These are phyloP conservation scores for Dactylis glomerata DNA, from an alignment of 176 grass and related monocot genomes.

Conservation along the genomic window DNA sequence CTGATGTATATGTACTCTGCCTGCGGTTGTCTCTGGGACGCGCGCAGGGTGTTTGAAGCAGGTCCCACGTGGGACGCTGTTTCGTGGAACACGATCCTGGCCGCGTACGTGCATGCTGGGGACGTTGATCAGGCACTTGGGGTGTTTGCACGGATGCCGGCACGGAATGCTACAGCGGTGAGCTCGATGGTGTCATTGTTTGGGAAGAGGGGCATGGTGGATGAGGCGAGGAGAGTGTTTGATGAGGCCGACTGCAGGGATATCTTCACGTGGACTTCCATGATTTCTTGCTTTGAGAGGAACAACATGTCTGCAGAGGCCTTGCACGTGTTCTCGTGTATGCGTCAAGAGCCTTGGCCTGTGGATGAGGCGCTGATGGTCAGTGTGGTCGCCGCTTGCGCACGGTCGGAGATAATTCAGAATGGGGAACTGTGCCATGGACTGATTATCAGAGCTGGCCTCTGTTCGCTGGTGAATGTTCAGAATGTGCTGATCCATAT, in stretches of 20 bases:
- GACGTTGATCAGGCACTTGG: constrained; percentile 41
- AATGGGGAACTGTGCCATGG: constrained; percentile 68
- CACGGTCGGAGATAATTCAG: constrained; percentile 26
- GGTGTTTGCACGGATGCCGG: constrained; percentile 57
- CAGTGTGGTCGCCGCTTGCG: constrained; percentile 56
- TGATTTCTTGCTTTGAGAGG: constrained; percentile 74
- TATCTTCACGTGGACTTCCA: constrained; percentile 66
- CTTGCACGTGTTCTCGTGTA: constrained; percentile 43
- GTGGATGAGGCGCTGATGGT: constrained; percentile 79
- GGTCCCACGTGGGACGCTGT: constrained; percentile 74
- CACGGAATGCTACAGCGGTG: constrained; percentile 36
- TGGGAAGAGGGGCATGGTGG: constrained; percentile 51
- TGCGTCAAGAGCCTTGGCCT: constrained; percentile 40
- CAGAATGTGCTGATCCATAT: constrained; percentile 81
- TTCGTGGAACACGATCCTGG: constrained; percentile 87
- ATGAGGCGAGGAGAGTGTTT: constrained; percentile 60
- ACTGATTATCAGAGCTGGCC: constrained; percentile 50
- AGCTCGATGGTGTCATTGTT: constrained; percentile 77
- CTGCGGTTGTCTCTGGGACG: constrained; percentile 51
- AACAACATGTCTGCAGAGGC: constrained; percentile 60
- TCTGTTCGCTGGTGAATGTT: constrained; percentile 56
- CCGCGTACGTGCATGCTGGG: constrained; percentile 53
- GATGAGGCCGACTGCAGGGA: constrained; percentile 44
- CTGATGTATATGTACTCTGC: constrained; percentile 73
- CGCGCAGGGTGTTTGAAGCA: constrained; percentile 61